phyloP scores from a whole-genome alignment of 331 rosid genomes.

The Saraca asoca region DNA sequence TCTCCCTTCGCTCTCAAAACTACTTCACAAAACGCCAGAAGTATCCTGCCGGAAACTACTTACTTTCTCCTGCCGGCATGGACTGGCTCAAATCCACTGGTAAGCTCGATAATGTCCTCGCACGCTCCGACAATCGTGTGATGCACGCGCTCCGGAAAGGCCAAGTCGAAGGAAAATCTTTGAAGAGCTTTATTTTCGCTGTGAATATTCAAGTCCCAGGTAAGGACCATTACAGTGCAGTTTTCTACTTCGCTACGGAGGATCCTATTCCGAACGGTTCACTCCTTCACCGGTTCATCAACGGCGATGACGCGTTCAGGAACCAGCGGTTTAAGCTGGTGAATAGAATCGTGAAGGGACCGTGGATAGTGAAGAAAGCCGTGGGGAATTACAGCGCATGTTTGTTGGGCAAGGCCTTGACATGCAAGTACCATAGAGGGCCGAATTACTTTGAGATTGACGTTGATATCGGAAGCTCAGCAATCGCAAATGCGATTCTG shows the following conservation, averaged over 20 bases:
- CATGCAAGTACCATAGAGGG: constrained; percentile 81
- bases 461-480: constrained; percentile 84
- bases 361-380: constrained; percentile 86
- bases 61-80: constrained; percentile 70
- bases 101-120: constrained; percentile 77
- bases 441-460: constrained; percentile 74
- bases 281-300: constrained; percentile 64
- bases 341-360: constrained; percentile 90
- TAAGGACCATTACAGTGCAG: constrained; percentile 82
- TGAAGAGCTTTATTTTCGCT: constrained; percentile 75
- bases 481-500: constrained; percentile 76
- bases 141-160: constrained; percentile 52
- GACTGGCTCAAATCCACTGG: constrained; percentile 83
- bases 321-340: constrained; percentile 88
- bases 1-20: constrained; percentile 63
- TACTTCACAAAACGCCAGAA: constrained; percentile 59
- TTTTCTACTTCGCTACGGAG: constrained; percentile 74
- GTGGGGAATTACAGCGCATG: constrained; percentile 87
- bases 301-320: constrained; percentile 71
- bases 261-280: constrained; percentile 70
- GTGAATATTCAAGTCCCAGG: constrained; percentile 87
- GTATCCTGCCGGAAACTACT: constrained; percentile 68
- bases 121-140: constrained; percentile 77
- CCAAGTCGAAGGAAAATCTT: constrained; percentile 54
- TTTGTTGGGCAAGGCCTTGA: constrained; percentile 75